Conservation (phyloP, 495 filamentous ascomycete species). For the Aspergillus carlsbadensis region DNA sequence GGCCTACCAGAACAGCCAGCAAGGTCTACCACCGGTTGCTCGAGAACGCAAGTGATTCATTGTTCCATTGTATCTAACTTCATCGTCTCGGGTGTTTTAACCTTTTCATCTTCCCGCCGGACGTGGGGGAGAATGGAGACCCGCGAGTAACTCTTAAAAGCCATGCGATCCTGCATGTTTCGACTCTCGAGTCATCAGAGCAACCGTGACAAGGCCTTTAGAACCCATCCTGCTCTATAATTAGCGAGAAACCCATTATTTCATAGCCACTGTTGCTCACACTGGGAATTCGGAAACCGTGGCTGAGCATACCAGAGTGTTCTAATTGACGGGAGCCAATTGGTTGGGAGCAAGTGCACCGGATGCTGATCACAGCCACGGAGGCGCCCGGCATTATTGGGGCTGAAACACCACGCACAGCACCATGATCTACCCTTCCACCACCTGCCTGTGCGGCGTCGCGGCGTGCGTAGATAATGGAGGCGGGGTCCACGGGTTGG, state of each 20-base stretch:
- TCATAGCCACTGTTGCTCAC: conserved; percentile 2
- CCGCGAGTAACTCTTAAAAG: too few relatives aligned
- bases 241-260: not conserved
- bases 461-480: not conserved
- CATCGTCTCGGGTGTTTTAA: too few relatives aligned
- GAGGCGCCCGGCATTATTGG: not conserved
- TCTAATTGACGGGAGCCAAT: not conserved
- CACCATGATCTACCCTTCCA: not conserved
- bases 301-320: conserved; percentile 4
- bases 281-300: not conserved
- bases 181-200: too few relatives aligned
- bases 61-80: too few relatives aligned
- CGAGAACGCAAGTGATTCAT: not conserved
- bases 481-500: too few relatives aligned
- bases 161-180: too few relatives aligned
- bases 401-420: conserved; percentile 1
- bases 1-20: too few relatives aligned
- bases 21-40: not conserved
- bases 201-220: too few relatives aligned
- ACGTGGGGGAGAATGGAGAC: too few relatives aligned
- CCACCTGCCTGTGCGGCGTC: not conserved
- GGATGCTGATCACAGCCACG: not conserved
- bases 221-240: not conserved
- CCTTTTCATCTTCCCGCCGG: too few relatives aligned
- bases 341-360: not conserved